Percentiles rank a stretch among this genome's conserved stretches.
phyloP scores from a whole-genome alignment of 1,139 yeast species.

The Candida gigantensis region DNA sequence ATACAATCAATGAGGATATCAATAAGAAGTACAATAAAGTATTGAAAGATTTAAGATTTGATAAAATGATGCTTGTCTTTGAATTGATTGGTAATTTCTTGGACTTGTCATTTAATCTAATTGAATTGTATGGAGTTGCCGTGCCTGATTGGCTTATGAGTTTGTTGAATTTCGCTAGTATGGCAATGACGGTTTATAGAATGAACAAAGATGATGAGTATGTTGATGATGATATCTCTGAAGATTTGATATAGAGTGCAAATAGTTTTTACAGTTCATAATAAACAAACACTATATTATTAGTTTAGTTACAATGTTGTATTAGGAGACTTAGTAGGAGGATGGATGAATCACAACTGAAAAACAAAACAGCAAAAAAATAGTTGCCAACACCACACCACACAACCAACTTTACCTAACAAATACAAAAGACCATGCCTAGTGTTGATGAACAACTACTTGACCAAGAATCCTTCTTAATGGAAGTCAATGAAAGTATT shows the following conservation, averaged over 20 bases:
- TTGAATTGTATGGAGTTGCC: constrained; percentile 38
- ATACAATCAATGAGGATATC: constrained; percentile 26
- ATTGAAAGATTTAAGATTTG: constrained; percentile 45
- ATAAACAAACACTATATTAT: neutral
- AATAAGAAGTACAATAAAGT: constrained; percentile 42
- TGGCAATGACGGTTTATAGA: constrained; percentile 52
- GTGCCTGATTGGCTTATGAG: constrained; percentile 50
- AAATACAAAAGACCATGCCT: too few species aligned
- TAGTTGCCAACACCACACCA: neutral
- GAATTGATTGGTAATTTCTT: constrained; percentile 47
- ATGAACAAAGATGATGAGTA: constrained; percentile 55
- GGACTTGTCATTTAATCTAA: constrained; percentile 43
- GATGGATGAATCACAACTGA: constrained; percentile 1
- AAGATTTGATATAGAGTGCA: constrained; percentile 35
- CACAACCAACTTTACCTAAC: constrained; percentile 3
- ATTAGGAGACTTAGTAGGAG: too few species aligned
- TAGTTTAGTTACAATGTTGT: too few species aligned
- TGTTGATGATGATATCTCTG: constrained; percentile 47
- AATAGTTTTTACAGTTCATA: neutral
- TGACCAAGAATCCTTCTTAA: constrained; percentile 7
- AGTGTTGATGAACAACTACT: constrained; percentile 8
- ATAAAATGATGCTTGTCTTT: constrained; percentile 44
- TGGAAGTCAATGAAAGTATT: constrained; percentile 5
- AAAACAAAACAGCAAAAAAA: neutral
- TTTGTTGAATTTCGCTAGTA: constrained; percentile 43